Evolutionary conservation across 176 grass and related monocot species (phyloP).

Genomic region (Echinochloa phyllopogon): DNA sequence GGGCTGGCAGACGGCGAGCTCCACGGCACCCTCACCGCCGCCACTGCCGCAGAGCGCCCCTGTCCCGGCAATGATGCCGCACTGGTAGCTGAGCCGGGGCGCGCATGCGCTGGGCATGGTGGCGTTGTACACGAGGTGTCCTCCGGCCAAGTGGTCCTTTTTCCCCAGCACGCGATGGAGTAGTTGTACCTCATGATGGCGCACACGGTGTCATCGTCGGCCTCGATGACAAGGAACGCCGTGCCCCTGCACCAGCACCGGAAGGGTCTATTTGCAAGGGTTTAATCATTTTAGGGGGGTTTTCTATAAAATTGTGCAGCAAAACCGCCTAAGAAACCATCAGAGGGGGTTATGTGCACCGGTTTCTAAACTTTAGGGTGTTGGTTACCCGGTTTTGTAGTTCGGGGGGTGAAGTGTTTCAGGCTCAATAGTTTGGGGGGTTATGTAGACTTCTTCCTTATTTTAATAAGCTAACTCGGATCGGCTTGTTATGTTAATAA

Average conservation of each 20-base stretch:
- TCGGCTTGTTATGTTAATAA: too few species aligned
- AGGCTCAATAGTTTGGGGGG: too few species aligned
- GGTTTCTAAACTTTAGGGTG: too few species aligned
- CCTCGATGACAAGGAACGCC: constrained; percentile 65
- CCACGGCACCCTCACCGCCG: constrained; percentile 25
- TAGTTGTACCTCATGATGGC: constrained; percentile 59
- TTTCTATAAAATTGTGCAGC: too few species aligned
- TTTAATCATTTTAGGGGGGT: too few species aligned
- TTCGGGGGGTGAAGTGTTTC: too few species aligned
- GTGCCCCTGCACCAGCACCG: constrained; percentile 27
- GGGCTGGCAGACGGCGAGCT: constrained; percentile 62
- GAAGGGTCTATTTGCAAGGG: too few species aligned
- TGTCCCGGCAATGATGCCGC: constrained; percentile 46
- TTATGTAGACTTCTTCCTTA: too few species aligned
- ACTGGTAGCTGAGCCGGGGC: constrained; percentile 4
- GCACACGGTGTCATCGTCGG: constrained; percentile 69
- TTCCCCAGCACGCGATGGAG: constrained; percentile 81
- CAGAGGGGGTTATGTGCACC: too few species aligned
- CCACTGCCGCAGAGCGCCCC: constrained; percentile 52
- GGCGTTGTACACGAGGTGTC: constrained; percentile 44
- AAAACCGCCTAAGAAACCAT: too few species aligned
- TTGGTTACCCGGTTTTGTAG: too few species aligned
- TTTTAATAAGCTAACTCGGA: too few species aligned
- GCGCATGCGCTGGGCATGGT: constrained; percentile 69
- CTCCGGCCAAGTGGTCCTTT: constrained; percentile 30